Conservation (phyloP, 2,329 filamentous ascomycete species). For the Stagonosporopsis tanaceti region DNA sequence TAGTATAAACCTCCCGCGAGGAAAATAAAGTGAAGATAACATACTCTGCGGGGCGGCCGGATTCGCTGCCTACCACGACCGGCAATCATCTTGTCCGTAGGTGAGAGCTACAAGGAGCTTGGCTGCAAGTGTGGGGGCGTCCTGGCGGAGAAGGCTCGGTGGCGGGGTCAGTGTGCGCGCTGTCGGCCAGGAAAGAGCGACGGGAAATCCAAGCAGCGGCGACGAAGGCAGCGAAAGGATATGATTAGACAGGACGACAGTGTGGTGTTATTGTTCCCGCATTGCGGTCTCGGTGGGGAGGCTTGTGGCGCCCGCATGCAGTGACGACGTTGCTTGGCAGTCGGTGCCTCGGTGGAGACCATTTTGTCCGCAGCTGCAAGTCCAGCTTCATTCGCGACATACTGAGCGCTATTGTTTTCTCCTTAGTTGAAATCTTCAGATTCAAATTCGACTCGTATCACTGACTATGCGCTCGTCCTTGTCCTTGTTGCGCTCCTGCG, state of each 20-base stretch:
- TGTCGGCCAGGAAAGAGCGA: slow-evolving; percentile 9
- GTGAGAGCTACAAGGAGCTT: neutral
- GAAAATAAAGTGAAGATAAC: slow-evolving; percentile 41
- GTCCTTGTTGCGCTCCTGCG: slow-evolving; percentile 35
- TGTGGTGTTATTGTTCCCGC: slow-evolving; percentile 12
- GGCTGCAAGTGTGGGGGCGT: neutral
- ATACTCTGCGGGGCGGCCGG: slow-evolving; percentile 71
- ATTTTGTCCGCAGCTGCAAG: slow-evolving; percentile 16
- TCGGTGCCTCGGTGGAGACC: slow-evolving; percentile 18
- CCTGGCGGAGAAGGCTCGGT: neutral
- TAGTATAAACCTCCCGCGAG: neutral
- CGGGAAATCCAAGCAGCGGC: neutral
- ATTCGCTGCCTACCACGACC: slow-evolving; percentile 69
- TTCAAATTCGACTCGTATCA: neutral
- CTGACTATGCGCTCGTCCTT: slow-evolving; percentile 36
- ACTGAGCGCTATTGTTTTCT: neutral
- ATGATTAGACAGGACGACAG: neutral
- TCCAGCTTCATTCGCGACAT: slow-evolving; percentile 2
- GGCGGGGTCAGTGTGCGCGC: slow-evolving; percentile 3
- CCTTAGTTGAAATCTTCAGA: neutral
- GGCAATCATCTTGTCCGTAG: slow-evolving; percentile 56
- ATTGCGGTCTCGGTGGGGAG: slow-evolving; percentile 13
- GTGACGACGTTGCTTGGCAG: slow-evolving; percentile 25
- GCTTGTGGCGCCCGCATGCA: slow-evolving; percentile 24
- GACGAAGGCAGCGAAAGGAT: neutral